Percentiles rank a stretch among this genome's conserved stretches.
phyloP scores from a whole-genome alignment of 306 rosid species.

The Prunus kanzakura region DNA sequence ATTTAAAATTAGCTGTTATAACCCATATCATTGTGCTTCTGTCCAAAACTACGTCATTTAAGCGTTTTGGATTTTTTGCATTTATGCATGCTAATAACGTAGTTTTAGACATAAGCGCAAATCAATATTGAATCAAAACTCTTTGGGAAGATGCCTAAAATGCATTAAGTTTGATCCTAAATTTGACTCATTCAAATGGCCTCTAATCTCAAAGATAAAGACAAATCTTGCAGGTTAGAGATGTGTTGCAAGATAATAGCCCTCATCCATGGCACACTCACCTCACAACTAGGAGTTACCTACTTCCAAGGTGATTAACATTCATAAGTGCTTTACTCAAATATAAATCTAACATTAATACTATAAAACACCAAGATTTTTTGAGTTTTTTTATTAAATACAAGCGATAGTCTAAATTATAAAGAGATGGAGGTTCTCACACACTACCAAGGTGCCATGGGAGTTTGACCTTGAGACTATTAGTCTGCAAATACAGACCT shows the following conservation, averaged over 20 bases:
- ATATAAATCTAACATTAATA: neutral
- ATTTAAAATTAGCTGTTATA: neutral
- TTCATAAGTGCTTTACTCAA: neutral
- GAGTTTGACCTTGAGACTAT: accelerated
- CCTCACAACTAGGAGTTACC: neutral
- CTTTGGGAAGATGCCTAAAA: neutral
- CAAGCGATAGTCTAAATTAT: too few relatives aligned
- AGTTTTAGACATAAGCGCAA: neutral
- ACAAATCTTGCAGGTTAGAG: neutral
- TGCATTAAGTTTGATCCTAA: neutral
- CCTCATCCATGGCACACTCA: neutral
- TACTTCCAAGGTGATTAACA: neutral
- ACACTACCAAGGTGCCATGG: too few relatives aligned
- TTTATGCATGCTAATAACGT: neutral
- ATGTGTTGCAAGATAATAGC: neutral
- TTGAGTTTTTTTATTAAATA: too few relatives aligned
- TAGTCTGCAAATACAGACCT: too few relatives aligned
- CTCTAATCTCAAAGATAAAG: neutral
- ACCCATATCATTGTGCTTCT: neutral
- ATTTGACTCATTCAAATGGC: neutral
- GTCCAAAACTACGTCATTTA: neutral
- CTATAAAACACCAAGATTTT: too few relatives aligned
- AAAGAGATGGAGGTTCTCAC: accelerated
- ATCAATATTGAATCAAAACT: neutral
- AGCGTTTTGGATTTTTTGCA: neutral